Base-by-base conservation (phyloP, 768 basidiomycete genomes). In the Podaxis sp. region DNA sequence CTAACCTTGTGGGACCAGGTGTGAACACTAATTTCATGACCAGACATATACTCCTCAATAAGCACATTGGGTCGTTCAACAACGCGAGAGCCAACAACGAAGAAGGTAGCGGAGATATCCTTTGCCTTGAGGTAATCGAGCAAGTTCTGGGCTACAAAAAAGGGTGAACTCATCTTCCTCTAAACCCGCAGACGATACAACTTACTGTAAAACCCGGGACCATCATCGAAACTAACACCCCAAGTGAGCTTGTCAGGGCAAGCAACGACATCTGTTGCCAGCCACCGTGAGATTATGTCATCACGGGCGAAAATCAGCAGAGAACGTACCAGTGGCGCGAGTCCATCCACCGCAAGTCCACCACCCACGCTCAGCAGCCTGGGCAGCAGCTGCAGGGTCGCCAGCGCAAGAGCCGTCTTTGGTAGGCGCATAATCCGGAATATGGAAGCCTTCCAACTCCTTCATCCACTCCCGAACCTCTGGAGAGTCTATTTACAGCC, bases 211-310 rank as follows among this genome's bases (percentile, higher is more conserved):
- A 80, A 82, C 58, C 84, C 85, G 40, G 96, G 96, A 27, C 96
- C 95, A 69, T 97, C 95, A 70, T 94, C 93, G 70, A 89, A 91
- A 72, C 86, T 85, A 66, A 93, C 84, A 71, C 91, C 92, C 92
- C 91, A 93, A 1, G 85, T 88, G 63, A 80, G 61, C 71, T 87
- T 86, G 65, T 80, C 79, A 2, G 89, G 88, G 71, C 91, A 94
- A 11, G 81, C 71, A 43, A 82, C 79, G 66, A 94, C 86, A 72
- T 94, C 79, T 80, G 57, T 11, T 47, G 64, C 13, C 24, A 22
- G 15, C 17, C 50, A 19, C 43, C 43, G 43, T 46, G 43, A 46
- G n/a, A 53, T 38, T 37, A 59, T 15, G 19, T 37, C 29, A 50
- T 37, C 58, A 51, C 38, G 7, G 9, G 15, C 19, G 25, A 38